Evolutionary conservation across 108 stramenopile species (phyloP), one percentile per base, ranked within the genome.

Genomic region (Parietichytrium sp.): DNA sequence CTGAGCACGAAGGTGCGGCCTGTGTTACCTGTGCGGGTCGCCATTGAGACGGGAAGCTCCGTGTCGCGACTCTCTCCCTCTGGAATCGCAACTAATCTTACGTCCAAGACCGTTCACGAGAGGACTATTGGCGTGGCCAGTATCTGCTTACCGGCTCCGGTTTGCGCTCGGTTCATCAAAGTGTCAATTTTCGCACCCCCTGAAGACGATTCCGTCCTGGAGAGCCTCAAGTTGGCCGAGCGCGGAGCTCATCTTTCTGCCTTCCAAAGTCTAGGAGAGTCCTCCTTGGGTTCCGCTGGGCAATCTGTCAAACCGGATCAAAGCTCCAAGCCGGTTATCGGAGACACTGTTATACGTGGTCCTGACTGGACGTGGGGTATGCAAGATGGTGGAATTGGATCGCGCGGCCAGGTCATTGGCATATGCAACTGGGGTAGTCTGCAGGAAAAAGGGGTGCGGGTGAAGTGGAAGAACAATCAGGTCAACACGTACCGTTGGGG

Each of bases 291-390:
- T 27, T 13, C 38, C 33, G 10, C 10, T 31, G 33, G 10, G 29
- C 20, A 72, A 10, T n/a, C 61, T n/a, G 12, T 10, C 29, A 72
- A 72, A 38, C 23, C 61, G 0, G 38, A 72, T n/a, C 61, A 72
- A 27, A 25, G 38, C 42, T 45, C 45, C 15, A n/a, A 25, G 20
- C 61, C 61, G 8, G 10, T 72, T 6, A 33, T 42, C 13, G 61
- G 61, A 72, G 61, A 72, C 33, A 13, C 45, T 16, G 42, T 72
- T 42, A 42, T 72, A 6, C 61, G 61, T 31, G 61, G 61, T 0
- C 61, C 61, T n/a, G 61, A 72, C 20, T 72, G 61, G 61, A 72
- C 36, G 42, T 72, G 61, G 61, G 61, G 29, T 3, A 20, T 72
- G 42, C 61, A 72, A 27, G 61, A 72, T 27, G 61, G 61, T 42